Conservation (phyloP, 495 filamentous ascomycete species). For the Penicillium turbatum region DNA sequence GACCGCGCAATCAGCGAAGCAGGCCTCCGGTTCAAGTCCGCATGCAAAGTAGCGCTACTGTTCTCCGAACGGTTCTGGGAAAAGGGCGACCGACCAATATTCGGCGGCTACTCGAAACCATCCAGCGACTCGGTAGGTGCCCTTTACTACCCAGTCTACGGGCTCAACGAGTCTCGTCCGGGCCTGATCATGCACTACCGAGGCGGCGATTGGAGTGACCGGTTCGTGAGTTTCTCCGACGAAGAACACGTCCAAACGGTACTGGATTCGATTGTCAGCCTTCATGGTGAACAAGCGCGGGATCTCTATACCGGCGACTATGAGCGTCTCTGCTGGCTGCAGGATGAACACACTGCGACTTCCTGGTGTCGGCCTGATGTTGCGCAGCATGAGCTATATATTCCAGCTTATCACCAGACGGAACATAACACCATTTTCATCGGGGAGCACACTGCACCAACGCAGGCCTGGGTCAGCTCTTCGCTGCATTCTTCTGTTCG, state of each 20-base stretch:
- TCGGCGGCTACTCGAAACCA: constrained; percentile 52
- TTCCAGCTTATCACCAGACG: constrained; percentile 63
- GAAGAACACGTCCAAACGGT: constrained; percentile 52
- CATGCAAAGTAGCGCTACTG: constrained; percentile 63
- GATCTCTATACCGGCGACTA: constrained; percentile 56
- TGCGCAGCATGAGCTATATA: constrained; percentile 59
- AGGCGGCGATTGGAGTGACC: constrained; percentile 40
- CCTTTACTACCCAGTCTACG: constrained; percentile 60
- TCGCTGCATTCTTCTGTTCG: constrained; percentile 59
- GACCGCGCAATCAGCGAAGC: constrained; percentile 53
- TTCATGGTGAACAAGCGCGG: constrained; percentile 51
- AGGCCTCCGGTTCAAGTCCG: constrained; percentile 44
- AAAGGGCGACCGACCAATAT: constrained; percentile 52
- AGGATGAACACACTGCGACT: constrained; percentile 46
- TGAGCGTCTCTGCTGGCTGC: constrained; percentile 54
- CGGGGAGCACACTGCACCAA: constrained; percentile 64
- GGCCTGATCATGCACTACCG: constrained; percentile 58
- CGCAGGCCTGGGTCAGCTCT: constrained; percentile 64
- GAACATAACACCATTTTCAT: constrained; percentile 62
- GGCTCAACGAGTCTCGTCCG: constrained; percentile 55
- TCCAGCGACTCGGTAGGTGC: constrained; percentile 49
- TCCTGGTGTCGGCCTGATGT: constrained; percentile 51
- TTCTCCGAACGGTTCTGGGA: constrained; percentile 66
- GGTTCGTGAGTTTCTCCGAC: constrained; percentile 43
- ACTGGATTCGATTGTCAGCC: constrained; percentile 52